Evolutionary conservation across 352 stramenopile species (phyloP), one percentile per base, ranked within the genome.

Genomic region (Hyaloperonospora brassicae): DNA sequence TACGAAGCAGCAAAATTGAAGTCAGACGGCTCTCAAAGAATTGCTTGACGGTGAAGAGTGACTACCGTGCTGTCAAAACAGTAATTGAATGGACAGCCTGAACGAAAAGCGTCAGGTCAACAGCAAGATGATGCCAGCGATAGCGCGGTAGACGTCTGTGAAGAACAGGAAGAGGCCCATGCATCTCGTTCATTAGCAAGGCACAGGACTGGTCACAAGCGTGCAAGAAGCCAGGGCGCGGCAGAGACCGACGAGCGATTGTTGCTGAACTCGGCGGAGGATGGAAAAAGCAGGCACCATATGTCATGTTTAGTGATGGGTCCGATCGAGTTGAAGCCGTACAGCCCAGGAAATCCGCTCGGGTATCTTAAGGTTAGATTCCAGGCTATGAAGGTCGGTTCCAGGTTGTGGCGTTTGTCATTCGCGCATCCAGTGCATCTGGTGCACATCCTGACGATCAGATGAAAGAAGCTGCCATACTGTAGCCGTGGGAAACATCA

Each of bases 391-490:
- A 92, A 55, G 86, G 94, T 44, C 76, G 82, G 6, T 95, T 95
- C 57, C 83, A 95, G 53, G 74, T 91, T 31, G 79, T 95, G n/a
- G 80, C 86, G 17, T 91, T 94, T 50, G 78, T 81, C 14, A 93
- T 94, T 50, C 79, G n/a, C n/a, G n/a, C n/a, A n/a, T n/a, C n/a
- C n/a, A n/a, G 82, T 42, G 78, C 80, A 13, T 93, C 84, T 11
- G 81, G 79, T 31, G 86, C 84, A 2, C 76, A 77, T 10, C 75
- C 94, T 31, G 93, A 95, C 61, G 80, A 91, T 55, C 79, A 91
- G 60, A 92, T 94, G 81, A 95, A 95, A 59, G 84, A 95, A 50
- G 81, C 84, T 21, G 81, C 74, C 21, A 90, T 79, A 5, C 90
- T 88, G 43, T 77, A 89, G 57, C 79, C 78, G 6, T 92, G 76